phyloP scores from a whole-genome alignment of 208 protist species.

The Porcisia deanei region DNA sequence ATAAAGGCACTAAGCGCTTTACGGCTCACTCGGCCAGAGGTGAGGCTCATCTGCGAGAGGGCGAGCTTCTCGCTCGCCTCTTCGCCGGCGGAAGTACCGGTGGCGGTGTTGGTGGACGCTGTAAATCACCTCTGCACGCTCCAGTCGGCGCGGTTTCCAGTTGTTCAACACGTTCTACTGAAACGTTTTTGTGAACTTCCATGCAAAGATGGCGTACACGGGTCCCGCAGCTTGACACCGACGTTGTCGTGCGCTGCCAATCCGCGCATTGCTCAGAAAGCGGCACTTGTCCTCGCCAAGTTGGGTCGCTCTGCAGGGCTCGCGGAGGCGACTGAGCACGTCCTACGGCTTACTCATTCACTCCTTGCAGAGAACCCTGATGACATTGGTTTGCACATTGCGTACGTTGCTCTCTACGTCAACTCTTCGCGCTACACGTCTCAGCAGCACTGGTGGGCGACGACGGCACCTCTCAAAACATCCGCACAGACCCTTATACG shows the following conservation, averaged over 20 bases:
- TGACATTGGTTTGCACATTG: constrained; percentile 45
- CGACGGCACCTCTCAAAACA: background rate
- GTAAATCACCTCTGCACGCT: constrained; percentile 49
- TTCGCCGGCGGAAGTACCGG: constrained; percentile 24
- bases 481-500: constrained; percentile 11
- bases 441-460: constrained; percentile 14
- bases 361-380: constrained; percentile 7
- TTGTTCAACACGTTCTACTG: constrained; percentile 53
- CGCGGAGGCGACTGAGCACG: constrained; percentile 27
- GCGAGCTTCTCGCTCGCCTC: constrained; percentile 60
- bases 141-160: constrained; percentile 36
- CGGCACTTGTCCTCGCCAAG: constrained; percentile 57
- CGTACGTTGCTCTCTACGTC: constrained; percentile 53
- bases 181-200: constrained; percentile 51
- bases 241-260: background rate
- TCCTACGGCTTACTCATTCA: constrained; percentile 37
- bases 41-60: constrained; percentile 56
- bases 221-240: background rate
- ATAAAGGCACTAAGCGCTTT: constrained; percentile 48
- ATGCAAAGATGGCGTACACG: background rate
- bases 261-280: constrained; percentile 58
- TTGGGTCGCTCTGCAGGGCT: constrained; percentile 22
- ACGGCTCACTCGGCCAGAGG: constrained; percentile 37
- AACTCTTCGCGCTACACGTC: constrained; percentile 18
- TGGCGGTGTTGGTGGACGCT: constrained; percentile 44